These are phyloP conservation scores for Vitis labrusca DNA, from an alignment of 164 flowering plant genomes.

Conservation along the genomic window DNA sequence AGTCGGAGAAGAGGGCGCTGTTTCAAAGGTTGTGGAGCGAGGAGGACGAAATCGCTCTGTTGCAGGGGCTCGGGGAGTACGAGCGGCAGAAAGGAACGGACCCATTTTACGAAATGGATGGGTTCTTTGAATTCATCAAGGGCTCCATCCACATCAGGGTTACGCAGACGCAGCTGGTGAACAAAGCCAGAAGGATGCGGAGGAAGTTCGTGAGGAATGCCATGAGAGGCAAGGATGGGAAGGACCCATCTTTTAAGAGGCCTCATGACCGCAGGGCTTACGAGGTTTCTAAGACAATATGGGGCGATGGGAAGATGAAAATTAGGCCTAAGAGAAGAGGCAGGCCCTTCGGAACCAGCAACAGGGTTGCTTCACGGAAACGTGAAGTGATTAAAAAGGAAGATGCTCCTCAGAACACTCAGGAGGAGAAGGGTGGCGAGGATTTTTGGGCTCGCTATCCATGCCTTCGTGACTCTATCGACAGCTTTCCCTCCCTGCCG, in stretches of 20 bases:
- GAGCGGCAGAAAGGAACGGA: constrained; percentile 22
- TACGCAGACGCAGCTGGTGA: constrained; percentile 24
- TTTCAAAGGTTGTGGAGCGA: constrained; percentile 38
- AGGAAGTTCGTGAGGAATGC: constrained; percentile 33
- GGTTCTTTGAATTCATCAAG: constrained; percentile 32
- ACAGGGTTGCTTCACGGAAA: not conserved
- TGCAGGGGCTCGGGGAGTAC: constrained; percentile 40
- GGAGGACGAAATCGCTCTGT: constrained; percentile 46
- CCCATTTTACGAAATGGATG: constrained; percentile 22
- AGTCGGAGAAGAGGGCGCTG: not conserved
- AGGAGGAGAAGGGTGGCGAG: too few species aligned
- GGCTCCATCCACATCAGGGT: constrained; percentile 19
- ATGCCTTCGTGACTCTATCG: constrained; percentile 4
- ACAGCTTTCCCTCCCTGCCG: not conserved
- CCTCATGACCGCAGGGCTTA: constrained; percentile 35
- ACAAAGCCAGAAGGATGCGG: constrained; percentile 46
- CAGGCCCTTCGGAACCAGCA: not conserved
- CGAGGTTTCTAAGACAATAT: constrained; percentile 40
- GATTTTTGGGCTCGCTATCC: constrained; percentile 19
- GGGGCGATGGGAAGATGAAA: constrained; percentile 26
- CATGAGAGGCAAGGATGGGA: constrained; percentile 21
- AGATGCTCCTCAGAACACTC: too few species aligned
- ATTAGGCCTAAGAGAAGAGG: not conserved
- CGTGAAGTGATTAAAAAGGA: not conserved
- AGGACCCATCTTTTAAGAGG: constrained; percentile 27